These are phyloP conservation scores for Aspergillus brunneoviolaceus DNA, from an alignment of 2,329 filamentous ascomycete genomes.

Conservation along the genomic window DNA sequence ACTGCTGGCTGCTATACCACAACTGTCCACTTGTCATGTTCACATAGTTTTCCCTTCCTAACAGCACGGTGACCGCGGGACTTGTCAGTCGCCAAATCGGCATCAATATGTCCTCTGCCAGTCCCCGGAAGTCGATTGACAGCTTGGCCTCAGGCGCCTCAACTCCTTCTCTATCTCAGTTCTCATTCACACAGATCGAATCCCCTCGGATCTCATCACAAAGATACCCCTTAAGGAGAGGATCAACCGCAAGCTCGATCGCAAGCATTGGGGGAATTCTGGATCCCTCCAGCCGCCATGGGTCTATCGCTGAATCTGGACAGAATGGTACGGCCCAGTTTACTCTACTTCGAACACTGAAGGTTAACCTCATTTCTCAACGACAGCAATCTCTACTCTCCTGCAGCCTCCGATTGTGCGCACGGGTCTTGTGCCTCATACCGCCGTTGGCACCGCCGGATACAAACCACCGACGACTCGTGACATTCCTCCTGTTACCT, in stretches of 20 bases:
- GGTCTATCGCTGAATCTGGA: slow-evolving; percentile 68
- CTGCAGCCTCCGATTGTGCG: slow-evolving; percentile 86
- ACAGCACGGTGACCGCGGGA: slow-evolving; percentile 34
- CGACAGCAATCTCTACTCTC: slow-evolving; percentile 82
- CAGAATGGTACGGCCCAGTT: slow-evolving; percentile 66
- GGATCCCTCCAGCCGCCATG: slow-evolving; percentile 63
- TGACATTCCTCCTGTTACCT: slow-evolving; percentile 89
- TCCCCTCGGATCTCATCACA: slow-evolving; percentile 37
- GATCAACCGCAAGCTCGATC: slow-evolving; percentile 83
- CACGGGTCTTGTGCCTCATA: slow-evolving; percentile 80
- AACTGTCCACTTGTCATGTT: slow-evolving; percentile 36
- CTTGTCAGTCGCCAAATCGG: slow-evolving; percentile 35
- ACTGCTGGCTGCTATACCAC: slow-evolving; percentile 9
- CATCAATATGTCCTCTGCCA: slow-evolving; percentile 60
- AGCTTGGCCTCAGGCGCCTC: slow-evolving; percentile 59
- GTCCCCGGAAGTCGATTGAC: slow-evolving; percentile 65
- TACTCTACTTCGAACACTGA: background rate
- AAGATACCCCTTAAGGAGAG: slow-evolving; percentile 56
- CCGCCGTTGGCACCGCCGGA: slow-evolving; percentile 63
- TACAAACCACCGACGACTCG: slow-evolving; percentile 80
- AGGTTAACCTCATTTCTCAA: slow-evolving; percentile 13
- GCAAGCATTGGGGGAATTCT: slow-evolving; percentile 82
- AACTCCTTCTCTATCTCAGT: slow-evolving; percentile 53
- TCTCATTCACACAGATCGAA: slow-evolving; percentile 37
- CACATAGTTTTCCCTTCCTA: slow-evolving; percentile 30